Base-by-base conservation (phyloP, 1,284 basidiomycete species). In the Cutaneotrichosporon sp. region DNA sequence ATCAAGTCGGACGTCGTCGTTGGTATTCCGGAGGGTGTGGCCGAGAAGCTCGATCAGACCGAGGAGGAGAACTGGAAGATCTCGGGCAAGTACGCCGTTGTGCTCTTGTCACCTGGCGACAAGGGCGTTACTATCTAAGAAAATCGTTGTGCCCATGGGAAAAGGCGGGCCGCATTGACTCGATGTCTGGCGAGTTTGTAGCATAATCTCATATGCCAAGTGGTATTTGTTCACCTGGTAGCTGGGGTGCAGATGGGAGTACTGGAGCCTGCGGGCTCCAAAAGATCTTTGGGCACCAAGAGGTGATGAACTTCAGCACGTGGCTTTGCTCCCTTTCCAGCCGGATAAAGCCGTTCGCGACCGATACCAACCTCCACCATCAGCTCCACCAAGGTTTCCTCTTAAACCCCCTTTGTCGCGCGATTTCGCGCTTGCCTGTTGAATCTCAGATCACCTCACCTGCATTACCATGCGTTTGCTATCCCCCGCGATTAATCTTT, bases 61-160 rank as follows among this genome's bases (percentile, higher is more conserved):
- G 91, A 97, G 71, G 22, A 27, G 8, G 84, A 87, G 22, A 93
- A 93, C 44, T 97, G 93, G 93, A 93, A 92, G 78, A 97, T 97
- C 70, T 90, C 87, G 46, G 90, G 90, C 47, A 91, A 92, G 87
- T 93, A 92, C 68, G 88, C 42, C 42, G 42, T 44, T n/a, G 42
- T 44, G 11, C 42, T 44, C 42, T 26, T 44, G 27, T 44, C 42
- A 22, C 24, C 5, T 14, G 38, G 38, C 14, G 38, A 41, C 38
- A 25, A 41, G 38, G 38, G 37, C 6, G n/a, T 43, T 17, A 43
- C 29, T 26, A 43, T 43, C 26, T 43, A 43, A 32, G 35, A 7
- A 31, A 22, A 16, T 12, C 22, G 26, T 25, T n/a, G n/a, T 41
- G 22, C 24, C 11, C 38, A 11, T 25, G n/a, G 34, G 34, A 35